phyloP scores from a whole-genome alignment of 2,329 filamentous ascomycete species.

The Phaeosphaeria sp. region DNA sequence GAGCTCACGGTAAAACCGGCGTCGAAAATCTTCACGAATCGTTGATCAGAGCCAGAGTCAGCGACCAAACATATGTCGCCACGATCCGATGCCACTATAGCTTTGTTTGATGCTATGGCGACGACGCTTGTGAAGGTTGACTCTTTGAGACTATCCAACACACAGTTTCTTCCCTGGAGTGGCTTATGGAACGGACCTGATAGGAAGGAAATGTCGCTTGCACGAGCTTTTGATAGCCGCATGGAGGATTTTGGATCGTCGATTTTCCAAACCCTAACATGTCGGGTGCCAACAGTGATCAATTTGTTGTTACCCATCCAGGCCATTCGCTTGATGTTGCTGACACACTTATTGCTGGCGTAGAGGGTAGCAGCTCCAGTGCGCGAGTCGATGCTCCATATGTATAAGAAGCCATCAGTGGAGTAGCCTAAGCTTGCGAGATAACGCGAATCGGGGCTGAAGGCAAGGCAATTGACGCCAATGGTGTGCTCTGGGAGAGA shows the following conservation, averaged over 20 bases:
- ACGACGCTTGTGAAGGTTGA: slow-evolving; percentile 82
- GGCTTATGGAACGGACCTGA: slow-evolving; percentile 61
- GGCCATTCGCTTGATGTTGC: slow-evolving; percentile 81
- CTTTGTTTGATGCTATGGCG: slow-evolving; percentile 72
- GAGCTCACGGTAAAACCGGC: slow-evolving; percentile 73
- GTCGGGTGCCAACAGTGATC: slow-evolving; percentile 85
- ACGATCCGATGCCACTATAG: slow-evolving; percentile 84
- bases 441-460: slow-evolving; percentile 85
- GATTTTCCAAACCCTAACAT: slow-evolving; percentile 91
- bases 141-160: slow-evolving; percentile 82
- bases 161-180: slow-evolving; percentile 82
- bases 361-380: slow-evolving; percentile 79
- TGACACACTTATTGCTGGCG: slow-evolving; percentile 93
- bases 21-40: slow-evolving; percentile 69
- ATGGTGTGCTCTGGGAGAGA: slow-evolving; percentile 89
- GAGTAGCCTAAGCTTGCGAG: slow-evolving; percentile 86
- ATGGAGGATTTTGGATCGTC: slow-evolving; percentile 65
- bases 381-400: slow-evolving; percentile 86
- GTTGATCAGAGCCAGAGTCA: slow-evolving; percentile 74
- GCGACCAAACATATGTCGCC: slow-evolving; percentile 91
- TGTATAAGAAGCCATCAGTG: slow-evolving; percentile 92
- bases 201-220: slow-evolving; percentile 53
- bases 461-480: slow-evolving; percentile 86
- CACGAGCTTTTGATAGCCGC: slow-evolving; percentile 52
- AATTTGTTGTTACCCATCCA: slow-evolving; percentile 86